Evolutionary conservation across 768 basidiomycete species (phyloP).

Genomic region (Mycena vitilis): DNA sequence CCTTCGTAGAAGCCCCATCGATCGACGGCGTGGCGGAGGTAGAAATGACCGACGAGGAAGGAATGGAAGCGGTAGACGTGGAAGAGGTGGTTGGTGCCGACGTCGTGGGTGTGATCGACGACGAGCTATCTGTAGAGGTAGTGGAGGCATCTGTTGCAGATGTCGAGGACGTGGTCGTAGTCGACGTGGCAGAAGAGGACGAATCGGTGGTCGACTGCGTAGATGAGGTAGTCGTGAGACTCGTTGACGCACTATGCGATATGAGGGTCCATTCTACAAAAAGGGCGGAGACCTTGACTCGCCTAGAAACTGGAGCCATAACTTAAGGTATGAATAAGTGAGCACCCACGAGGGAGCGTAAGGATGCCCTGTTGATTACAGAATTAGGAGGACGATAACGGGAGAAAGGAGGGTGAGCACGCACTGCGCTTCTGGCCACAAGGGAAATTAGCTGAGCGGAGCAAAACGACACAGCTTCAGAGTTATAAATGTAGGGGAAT

Average conservation of each 20-base stretch:
- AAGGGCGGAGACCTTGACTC: neutral
- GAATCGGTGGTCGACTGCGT: neutral
- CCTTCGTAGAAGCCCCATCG: no score
- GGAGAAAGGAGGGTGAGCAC: neutral
- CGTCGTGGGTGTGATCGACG: no score
- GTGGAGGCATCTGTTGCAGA: neutral
- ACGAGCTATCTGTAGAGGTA: neutral
- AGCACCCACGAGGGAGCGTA: neutral
- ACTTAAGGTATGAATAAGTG: neutral
- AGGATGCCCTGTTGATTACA: neutral
- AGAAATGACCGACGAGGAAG: neutral
- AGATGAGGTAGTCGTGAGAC: neutral
- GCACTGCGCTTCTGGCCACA: neutral
- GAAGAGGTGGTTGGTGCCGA: neutral
- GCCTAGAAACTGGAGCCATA: neutral
- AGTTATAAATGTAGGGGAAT: neutral
- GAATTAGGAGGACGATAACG: neutral
- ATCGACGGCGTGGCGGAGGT: no score
- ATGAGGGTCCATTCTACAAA: neutral
- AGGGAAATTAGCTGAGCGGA: neutral
- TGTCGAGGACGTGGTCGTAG: neutral
- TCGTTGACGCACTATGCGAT: neutral
- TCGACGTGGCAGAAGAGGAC: no score
- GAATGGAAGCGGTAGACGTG: neutral
- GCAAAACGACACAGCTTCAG: neutral